Evolutionary conservation across 2,329 filamentous ascomycete genomes (phyloP), one percentile per base, ranked within the genome.

Genomic region (Chalaropsis ovoidea): DNA sequence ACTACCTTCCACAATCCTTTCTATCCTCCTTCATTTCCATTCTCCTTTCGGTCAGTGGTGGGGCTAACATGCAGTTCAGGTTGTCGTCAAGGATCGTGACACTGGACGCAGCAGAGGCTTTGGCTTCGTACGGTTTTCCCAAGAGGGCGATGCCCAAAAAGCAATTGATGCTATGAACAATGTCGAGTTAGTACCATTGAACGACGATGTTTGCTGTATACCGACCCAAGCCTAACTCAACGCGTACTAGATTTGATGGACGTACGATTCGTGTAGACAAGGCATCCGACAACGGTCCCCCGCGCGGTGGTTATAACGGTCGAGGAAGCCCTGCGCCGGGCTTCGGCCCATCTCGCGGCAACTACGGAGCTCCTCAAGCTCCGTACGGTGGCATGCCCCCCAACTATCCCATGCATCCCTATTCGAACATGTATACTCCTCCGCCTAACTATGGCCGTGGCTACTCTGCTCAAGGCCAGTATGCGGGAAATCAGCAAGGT

Each of bases 41-140:
- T 13, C 47, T 15, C 15, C 19, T 52, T 15, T 17, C 24, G 2
- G 19, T 22, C 41, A 39, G 17, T 47, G 22, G 2, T 49, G 43
- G 24, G 24, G 5, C 61, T 66, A 49, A 60, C 61, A 58, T 41
- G 41, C 45, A 60, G 66, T 61, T 73, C 54, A 97, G 93, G 89
- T 96, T 69, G 93, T 99, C 71, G 92, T 97, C 72, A 97, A 96
- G 80, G 93, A 99, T 77, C 90, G 92, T 73, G 93, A 97, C 75
- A 96, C 93, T 73, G 89, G 90, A 72, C 90, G 93, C 76, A 96
- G 92, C 81, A 90, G 94, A 76, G 94, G 94, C 68, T 99, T 97
- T 76, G 94, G 94, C 61, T 97, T 97, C 76, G 93, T 99, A 69
- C 89, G 92, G 71, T 99, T 93, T 78, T 78, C 84, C 63, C 84